Base-by-base conservation (phyloP, 768 basidiomycete species). In the Trametes meyenii region DNA sequence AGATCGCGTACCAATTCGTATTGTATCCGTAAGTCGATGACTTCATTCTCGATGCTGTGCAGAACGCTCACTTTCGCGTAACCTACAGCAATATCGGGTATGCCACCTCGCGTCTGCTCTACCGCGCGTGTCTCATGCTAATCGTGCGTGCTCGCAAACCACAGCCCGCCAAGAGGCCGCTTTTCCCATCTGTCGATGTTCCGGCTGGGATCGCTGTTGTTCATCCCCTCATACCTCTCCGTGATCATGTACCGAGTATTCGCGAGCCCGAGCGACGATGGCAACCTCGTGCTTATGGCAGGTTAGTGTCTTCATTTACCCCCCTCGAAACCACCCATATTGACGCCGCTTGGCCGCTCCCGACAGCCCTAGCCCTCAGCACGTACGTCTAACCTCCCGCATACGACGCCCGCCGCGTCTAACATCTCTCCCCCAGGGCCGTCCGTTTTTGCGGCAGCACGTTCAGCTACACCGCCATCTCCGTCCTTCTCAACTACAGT, bases 161-260 rank as follows among this genome's bases (percentile, higher is more conserved):
- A 45, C 62, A 92, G 89, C 5, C 91, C 91, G 69, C 92, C 92
- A 33, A 78, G 92, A 67, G 87, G 90, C 43, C 86, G 88, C 48
- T 92, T 90, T 72, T 92, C 90, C 3, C 91, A 92, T 70, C 77
- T 92, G 29, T 83, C 90, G 4, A 96, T 94, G 93, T 95, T 94
- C 82, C 88, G 94, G 51, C 77, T 96, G 16, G 94, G 94, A 45
- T 89, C 90, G 5, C 72, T 88, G 21, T 78, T 96, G 36, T 97
- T 94, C 75, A 88, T 98, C 64, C 95, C 95, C 2, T 86, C 93
- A 17, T 97, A 98, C 74, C 80, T 96, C 45, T 85, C 86, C 6
- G 88, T 96, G 36, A 80, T 84, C 51, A 79, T 86, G 48, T 95
- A 87, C 72, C 90, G 88, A 40, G 77, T 76, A 33, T 83, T 97